Evolutionary conservation across 2,329 filamentous ascomycete genomes (phyloP), one percentile per base, ranked within the genome.

Genomic region (Aspergillus puulaauensis): DNA sequence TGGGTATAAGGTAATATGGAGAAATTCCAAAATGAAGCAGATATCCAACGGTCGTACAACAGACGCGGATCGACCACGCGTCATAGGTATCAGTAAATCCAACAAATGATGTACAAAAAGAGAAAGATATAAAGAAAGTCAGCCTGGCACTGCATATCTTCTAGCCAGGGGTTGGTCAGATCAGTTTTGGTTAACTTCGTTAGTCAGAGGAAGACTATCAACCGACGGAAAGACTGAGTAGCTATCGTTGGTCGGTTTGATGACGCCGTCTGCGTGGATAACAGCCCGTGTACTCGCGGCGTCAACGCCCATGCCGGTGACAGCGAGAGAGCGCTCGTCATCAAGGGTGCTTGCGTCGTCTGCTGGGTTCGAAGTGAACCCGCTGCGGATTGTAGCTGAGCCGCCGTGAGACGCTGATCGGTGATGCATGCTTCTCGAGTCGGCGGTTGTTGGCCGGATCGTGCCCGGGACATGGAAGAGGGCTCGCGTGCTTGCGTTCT

Each of bases 401-500:
- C 66, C 67, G 17, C 61, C 61, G 31, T 63, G 60, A 0, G 70
- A 72, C 8, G 64, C 62, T 9, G 65, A 60, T 62, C 56, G 39
- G 11, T 23, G 21, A 17, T 24, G 31, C 54, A 60, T 4, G 15
- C 68, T 52, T 6, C 61, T 66, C 4, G 60, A 47, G 40, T 71
- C 65, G 0, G 67, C 66, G 5, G 35, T 57, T 21, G 31, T 62
- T 43, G 64, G 62, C 1, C 65, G 61, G 6, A 72, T 61, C 14
- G 63, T 63, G 2, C 68, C 70, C 2, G 65, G 52, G 7, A 64
- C 70, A 46, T 69, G 69, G 51, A 71, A 71, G 8, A 73, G 61
- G 2, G 68, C 64, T 33, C 68, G 63, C 2, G 73, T 75, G 54
- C 72, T 74, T 6, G 70, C 69, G 11, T 71, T 72, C 12, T 72